Base-by-base conservation (phyloP, 768 basidiomycete genomes). In the Pisolithus tinctorius region DNA sequence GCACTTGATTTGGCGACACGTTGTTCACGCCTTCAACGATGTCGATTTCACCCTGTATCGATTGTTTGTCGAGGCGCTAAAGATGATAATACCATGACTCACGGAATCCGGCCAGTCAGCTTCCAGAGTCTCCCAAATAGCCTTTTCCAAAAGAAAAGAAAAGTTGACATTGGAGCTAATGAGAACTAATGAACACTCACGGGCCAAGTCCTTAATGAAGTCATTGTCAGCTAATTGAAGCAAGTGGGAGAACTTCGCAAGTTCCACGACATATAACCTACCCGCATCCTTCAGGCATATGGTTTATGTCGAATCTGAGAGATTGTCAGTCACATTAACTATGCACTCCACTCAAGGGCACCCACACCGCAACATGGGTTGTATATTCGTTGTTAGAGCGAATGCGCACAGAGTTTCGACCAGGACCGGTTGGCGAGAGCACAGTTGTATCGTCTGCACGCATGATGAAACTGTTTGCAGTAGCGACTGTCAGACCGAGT, bases 21-120 rank as follows among this genome's bases (percentile, higher is more conserved):
- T 81, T 69, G 57, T 84, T 84, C 13, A 83, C 81, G 40, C 70
- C 65, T 45, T 66, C 65, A 6, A 66, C 56, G 7, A 68, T 66
- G 42, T 68, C 65, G 5, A 68, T 44, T 36, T 66, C 65, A 17
- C 67, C 65, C 65, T 66, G 30, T 5, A 46, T 20, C 52, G 36
- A 6, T 43, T 2, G 37, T 65, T 31, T 49, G 51, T 34, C 37
- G 2, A 25, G 26, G 4, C n/a, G 4, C 1, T 6, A 37, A n/a
- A 11, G 8, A 17, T 23, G 23, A 51, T n/a, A 4, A 7, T 26
- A 20, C 37, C 5, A 16, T 14, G 47, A 8, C 60, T 6, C 53
- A 66, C 66, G n/a, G 60, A 52, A 34, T 48, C 2, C 23, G 65
- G 65, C 65, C 65, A 66, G 38, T 58, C 57, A 27, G 58, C 29